phyloP scores from a whole-genome alignment of 176 grass and related monocot species.

The Canna indica region DNA sequence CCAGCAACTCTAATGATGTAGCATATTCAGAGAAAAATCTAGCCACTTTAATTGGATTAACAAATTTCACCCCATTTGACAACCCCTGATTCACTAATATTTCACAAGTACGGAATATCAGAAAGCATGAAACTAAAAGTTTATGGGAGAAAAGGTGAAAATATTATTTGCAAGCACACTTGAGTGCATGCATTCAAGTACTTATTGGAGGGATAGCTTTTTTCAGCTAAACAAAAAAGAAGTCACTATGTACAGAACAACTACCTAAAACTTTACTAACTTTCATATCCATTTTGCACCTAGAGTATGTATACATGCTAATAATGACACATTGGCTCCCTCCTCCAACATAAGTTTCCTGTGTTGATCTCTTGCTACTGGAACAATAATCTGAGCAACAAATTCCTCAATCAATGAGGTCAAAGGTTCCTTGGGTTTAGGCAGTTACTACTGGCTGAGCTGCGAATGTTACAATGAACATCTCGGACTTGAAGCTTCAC shows the following conservation, averaged over 20 bases:
- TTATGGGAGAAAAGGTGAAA: background rate
- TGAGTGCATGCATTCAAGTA: background rate
- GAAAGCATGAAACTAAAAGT: background rate
- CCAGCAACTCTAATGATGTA: no score
- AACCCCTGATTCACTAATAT: no score
- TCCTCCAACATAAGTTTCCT: background rate
- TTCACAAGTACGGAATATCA: no score
- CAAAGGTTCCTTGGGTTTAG: slow-evolving; percentile 26
- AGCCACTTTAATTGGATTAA: no score
- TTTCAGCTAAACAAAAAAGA: background rate
- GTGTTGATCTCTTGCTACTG: background rate
- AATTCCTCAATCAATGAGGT: background rate
- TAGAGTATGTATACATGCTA: background rate
- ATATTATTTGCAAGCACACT: background rate
- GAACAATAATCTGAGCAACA: background rate
- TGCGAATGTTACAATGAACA: slow-evolving; percentile 27
- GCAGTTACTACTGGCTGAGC: slow-evolving; percentile 58
- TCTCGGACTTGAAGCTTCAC: slow-evolving; percentile 68
- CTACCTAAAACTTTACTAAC: background rate
- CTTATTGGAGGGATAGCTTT: background rate
- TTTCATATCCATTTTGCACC: background rate
- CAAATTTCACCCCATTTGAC: no score
- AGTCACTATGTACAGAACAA: background rate
- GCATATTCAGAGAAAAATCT: no score
- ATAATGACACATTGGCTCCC: background rate